Evolutionary conservation across 768 basidiomycete genomes (phyloP).

Genomic region (Leccinellum luteum): DNA sequence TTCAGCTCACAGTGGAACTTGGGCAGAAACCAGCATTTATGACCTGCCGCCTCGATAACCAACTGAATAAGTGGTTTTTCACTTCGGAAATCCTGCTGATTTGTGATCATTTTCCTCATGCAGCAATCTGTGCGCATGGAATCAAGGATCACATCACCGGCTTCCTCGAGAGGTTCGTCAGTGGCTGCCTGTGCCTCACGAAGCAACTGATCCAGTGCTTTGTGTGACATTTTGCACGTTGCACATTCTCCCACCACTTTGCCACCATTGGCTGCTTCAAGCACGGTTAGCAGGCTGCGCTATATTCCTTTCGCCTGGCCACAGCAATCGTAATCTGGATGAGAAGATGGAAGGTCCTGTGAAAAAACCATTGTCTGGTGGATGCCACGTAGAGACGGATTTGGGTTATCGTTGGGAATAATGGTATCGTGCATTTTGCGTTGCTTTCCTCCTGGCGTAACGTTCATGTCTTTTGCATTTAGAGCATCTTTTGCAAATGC

Average conservation of each 20-base stretch:
- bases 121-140: conserved; percentile 31
- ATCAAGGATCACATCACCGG: neutral
- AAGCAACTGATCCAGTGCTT: neutral
- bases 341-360: neutral
- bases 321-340: neutral
- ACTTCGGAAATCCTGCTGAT: conserved; percentile 29
- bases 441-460: too few relatives aligned
- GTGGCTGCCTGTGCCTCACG: neutral
- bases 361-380: conserved; percentile 36
- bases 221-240: neutral
- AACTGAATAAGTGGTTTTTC: conserved; percentile 22
- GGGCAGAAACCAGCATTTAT: conserved; percentile 28
- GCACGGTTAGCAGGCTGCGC: conserved; percentile 16
- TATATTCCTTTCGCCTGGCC: conserved; percentile 23
- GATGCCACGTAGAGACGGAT: neutral
- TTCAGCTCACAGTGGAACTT: conserved; percentile 10
- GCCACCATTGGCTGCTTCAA: neutral
- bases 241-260: neutral
- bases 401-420: conserved; percentile 7
- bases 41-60: conserved; percentile 21
- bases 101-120: conserved; percentile 25
- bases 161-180: neutral
- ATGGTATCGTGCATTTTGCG: neutral
- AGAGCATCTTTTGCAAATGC: too few relatives aligned
- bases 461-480: too few relatives aligned